phyloP scores from a whole-genome alignment of 306 rosid genomes.

The Cyamopsis tetragonoloba region DNA sequence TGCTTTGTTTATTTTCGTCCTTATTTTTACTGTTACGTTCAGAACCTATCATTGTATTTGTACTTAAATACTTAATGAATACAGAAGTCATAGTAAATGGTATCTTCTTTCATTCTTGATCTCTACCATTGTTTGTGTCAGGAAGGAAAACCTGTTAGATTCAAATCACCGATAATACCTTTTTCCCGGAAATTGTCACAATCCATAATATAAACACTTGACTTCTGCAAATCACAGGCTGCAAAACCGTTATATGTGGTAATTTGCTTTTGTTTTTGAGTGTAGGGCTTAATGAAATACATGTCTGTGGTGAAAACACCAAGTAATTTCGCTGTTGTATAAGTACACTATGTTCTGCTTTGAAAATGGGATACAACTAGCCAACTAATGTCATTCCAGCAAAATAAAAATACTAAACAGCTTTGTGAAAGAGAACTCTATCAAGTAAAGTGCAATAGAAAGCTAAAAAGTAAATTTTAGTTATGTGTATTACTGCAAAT shows the following conservation, averaged over 20 bases:
- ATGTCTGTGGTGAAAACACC: background rate
- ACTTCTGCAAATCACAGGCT: background rate
- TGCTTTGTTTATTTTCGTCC: no score
- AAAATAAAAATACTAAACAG: background rate
- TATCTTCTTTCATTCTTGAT: background rate
- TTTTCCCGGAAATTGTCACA: background rate
- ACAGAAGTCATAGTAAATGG: background rate
- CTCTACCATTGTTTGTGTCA: background rate
- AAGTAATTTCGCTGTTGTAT: background rate
- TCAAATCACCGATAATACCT: background rate
- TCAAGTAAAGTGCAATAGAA: background rate
- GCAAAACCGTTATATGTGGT: background rate
- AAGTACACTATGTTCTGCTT: background rate
- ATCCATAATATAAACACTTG: background rate
- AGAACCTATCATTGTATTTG: no score
- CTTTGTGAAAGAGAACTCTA: conserved; percentile 5
- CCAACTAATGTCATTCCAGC: background rate
- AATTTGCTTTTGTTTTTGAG: background rate
- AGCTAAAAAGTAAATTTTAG: conserved; percentile 1
- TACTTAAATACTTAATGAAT: no score
- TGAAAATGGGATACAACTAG: background rate
- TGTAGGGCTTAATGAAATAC: background rate
- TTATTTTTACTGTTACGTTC: no score
- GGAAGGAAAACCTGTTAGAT: background rate
- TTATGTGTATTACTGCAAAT: conserved; percentile 12